Conservation (phyloP, 805 yeast genomes). For the Clavispora fructus region DNA sequence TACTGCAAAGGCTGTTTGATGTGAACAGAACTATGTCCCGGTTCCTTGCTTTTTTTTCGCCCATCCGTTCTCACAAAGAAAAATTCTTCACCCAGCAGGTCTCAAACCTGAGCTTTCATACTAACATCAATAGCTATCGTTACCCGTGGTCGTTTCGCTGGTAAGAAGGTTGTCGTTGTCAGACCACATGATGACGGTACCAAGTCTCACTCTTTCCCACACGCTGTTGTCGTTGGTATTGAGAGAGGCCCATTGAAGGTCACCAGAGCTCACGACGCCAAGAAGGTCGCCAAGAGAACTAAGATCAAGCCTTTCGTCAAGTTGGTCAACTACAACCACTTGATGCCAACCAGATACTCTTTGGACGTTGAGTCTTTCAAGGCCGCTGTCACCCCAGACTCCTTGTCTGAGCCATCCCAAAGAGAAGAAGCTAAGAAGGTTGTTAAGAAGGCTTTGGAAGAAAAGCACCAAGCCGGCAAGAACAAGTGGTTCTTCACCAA, state of each 20-base stretch:
- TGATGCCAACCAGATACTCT: constrained; percentile 99
- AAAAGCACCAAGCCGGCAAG: constrained; percentile 99
- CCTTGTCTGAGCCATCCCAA: constrained; percentile 96
- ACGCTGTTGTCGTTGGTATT: constrained; percentile 98
- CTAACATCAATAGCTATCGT: constrained; percentile 69
- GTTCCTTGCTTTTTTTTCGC: background rate
- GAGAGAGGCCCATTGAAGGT: constrained; percentile 98
- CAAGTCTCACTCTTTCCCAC: constrained; percentile 98
- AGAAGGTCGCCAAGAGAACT: constrained; percentile 96
- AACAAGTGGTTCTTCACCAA: constrained; percentile 99
- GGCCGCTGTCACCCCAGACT: constrained; percentile 83
- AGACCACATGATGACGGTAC: constrained; percentile 98
- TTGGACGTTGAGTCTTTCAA: constrained; percentile 95
- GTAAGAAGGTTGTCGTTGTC: constrained; percentile 99
- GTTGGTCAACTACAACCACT: constrained; percentile 98
- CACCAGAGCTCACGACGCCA: constrained; percentile 89
- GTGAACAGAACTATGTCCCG: no score
- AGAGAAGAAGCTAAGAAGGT: constrained; percentile 98
- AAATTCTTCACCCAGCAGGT: background rate
- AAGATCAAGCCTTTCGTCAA: constrained; percentile 98
- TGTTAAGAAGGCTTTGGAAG: constrained; percentile 98
- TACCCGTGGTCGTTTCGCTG: constrained; percentile 99
- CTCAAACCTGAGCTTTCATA: background rate
- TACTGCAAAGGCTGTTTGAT: background rate
- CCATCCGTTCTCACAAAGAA: background rate